Percentiles rank a stretch among this genome's conserved stretches.
These are phyloP conservation scores for Ustilago bromivora DNA, from an alignment of 1,284 basidiomycete species.

Conservation along the genomic window DNA sequence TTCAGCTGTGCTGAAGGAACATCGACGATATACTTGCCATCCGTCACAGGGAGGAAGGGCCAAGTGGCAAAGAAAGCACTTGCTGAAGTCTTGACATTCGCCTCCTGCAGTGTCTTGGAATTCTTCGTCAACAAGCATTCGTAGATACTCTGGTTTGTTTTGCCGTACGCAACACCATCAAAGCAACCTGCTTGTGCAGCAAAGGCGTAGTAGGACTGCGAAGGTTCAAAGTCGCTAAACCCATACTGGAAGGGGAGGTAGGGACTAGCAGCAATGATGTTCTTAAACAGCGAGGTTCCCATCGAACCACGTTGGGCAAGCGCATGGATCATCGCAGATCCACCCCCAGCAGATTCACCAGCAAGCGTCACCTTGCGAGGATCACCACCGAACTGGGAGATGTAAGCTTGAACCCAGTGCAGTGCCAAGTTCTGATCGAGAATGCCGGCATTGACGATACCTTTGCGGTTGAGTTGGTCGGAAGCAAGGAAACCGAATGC, in stretches of 20 bases:
- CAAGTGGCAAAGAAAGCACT: conserved; percentile 30
- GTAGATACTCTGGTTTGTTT: conserved; percentile 22
- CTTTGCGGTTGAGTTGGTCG: conserved; percentile 28
- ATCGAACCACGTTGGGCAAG: conserved; percentile 27
- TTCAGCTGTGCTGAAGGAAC: conserved; percentile 24
- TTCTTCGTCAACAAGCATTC: conserved; percentile 30
- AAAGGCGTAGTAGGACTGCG: conserved; percentile 37
- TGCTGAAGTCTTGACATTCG: conserved; percentile 28
- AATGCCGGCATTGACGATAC: conserved; percentile 45
- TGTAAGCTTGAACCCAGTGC: conserved; percentile 53
- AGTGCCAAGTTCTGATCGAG: conserved; percentile 52
- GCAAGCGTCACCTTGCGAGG: conserved; percentile 44
- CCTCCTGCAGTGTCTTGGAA: conserved; percentile 19
- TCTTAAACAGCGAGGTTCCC: conserved; percentile 34
- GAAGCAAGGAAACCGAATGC: conserved; percentile 54
- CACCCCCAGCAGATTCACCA: conserved; percentile 50
- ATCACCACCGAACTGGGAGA: conserved; percentile 54
- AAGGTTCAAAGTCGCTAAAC: conserved; percentile 34
- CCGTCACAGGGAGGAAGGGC: conserved; percentile 40
- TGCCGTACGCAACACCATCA: conserved; percentile 25
- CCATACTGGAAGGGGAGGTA: conserved; percentile 34
- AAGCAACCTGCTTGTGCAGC: conserved; percentile 31
- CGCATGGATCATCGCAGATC: conserved; percentile 41
- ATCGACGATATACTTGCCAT: conserved; percentile 21
- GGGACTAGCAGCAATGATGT: conserved; percentile 33